Conservation (phyloP, 352 stramenopile genomes). For the Pythium rishiriense region DNA sequence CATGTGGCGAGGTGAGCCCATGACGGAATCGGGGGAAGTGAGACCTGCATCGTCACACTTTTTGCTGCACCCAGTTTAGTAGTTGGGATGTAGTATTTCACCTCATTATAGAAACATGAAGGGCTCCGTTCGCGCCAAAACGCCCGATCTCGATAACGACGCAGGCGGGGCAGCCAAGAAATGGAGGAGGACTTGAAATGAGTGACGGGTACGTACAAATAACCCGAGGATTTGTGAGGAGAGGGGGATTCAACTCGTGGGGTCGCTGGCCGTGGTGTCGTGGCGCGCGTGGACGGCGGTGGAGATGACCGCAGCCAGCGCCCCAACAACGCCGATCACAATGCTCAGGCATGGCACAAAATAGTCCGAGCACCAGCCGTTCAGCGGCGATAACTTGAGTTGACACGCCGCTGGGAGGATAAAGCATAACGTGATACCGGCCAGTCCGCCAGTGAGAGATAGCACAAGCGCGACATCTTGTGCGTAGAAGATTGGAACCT, state of each 20-base stretch:
- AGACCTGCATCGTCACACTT: too few species aligned
- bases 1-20: background rate
- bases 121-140: slow-evolving; percentile 2
- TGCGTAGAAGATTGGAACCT: slow-evolving; percentile 41
- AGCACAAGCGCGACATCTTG: slow-evolving; percentile 35
- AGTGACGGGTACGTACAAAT: background rate
- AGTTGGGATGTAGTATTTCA: slow-evolving; percentile 1
- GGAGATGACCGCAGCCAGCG: slow-evolving; percentile 36
- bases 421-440: slow-evolving; percentile 45
- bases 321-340: slow-evolving; percentile 31
- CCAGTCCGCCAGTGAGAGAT: slow-evolving; percentile 42
- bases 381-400: slow-evolving; percentile 37
- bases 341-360: slow-evolving; percentile 39
- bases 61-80: too few species aligned
- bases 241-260: background rate
- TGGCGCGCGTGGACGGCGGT: slow-evolving; percentile 23
- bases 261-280: background rate
- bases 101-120: slow-evolving; percentile 9
- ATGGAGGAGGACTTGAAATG: too few species aligned
- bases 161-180: too few species aligned
- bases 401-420: slow-evolving; percentile 51
- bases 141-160: background rate
- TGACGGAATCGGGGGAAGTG: background rate
- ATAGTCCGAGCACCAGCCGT: slow-evolving; percentile 30
- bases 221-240: too few species aligned